phyloP scores from a whole-genome alignment of 2,329 filamentous ascomycete genomes.

The Ophiostoma ulmi region DNA sequence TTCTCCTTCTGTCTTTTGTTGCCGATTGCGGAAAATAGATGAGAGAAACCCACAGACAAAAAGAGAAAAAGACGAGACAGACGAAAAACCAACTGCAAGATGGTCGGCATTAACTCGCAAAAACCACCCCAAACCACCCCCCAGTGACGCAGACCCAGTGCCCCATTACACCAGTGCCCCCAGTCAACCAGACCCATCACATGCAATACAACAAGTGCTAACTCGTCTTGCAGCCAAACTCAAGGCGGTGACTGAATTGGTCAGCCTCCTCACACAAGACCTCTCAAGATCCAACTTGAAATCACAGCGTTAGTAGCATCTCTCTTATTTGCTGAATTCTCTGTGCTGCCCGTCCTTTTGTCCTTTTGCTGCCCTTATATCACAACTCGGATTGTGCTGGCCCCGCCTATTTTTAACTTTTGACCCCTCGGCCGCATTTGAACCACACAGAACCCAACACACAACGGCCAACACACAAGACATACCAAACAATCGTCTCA shows the following conservation, averaged over 20 bases:
- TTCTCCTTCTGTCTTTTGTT: background rate
- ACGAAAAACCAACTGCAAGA: background rate
- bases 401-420: slow-evolving; percentile 17
- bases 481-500: slow-evolving; percentile 8
- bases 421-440: background rate
- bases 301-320: slow-evolving; percentile 50
- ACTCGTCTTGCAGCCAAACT: slow-evolving; percentile 53
- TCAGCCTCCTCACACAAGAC: slow-evolving; percentile 59
- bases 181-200: slow-evolving; percentile 6
- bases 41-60: background rate
- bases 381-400: slow-evolving; percentile 18
- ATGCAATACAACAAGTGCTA: slow-evolving; percentile 5
- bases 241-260: slow-evolving; percentile 59
- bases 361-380: background rate
- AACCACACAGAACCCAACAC: background rate
- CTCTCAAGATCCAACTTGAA: slow-evolving; percentile 54
- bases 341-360: background rate
- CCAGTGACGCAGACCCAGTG: background rate
- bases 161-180: background rate
- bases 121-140: slow-evolving; percentile 5
- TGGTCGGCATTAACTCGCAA: background rate
- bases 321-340: background rate
- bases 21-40: background rate
- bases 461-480: slow-evolving; percentile 1
- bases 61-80: background rate